phyloP scores from a whole-genome alignment of 1,139 yeast species.

The Blastobotrys niveus region DNA sequence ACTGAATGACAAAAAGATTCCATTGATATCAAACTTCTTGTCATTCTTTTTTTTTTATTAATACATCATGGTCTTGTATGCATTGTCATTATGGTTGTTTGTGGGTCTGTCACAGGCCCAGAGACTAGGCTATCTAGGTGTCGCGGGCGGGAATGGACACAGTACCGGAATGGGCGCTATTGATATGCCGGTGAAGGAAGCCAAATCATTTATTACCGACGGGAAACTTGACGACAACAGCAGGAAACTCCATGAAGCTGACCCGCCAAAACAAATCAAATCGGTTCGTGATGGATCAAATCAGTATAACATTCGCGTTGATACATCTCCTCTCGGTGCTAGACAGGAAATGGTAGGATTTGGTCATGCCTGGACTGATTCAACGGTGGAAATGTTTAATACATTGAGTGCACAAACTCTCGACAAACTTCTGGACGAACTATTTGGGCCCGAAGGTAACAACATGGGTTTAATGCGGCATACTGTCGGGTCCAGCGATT shows the following conservation, averaged over 20 bases:
- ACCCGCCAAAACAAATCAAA: constrained; percentile 4
- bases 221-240: constrained; percentile 3
- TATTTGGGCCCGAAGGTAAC: constrained; percentile 14
- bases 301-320: background rate
- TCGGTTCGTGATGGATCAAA: background rate
- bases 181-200: constrained; percentile 5
- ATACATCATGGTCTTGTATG: background rate
- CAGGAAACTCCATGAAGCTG: constrained; percentile 5
- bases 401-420: constrained; percentile 1
- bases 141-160: constrained; percentile 14
- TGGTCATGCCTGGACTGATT: constrained; percentile 17
- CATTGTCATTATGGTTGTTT: background rate
- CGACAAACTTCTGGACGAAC: constrained; percentile 14
- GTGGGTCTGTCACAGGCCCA: constrained; percentile 2
- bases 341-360: constrained; percentile 15
- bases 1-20: too few relatives aligned
- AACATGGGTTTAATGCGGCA: constrained; percentile 17
- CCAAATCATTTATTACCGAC: constrained; percentile 13
- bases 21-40: too few relatives aligned
- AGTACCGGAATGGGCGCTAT: constrained; percentile 14
- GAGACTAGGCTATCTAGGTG: constrained; percentile 10
- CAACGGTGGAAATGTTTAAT: constrained; percentile 11
- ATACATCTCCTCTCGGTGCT: background rate
- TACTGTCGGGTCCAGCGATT: constrained; percentile 15
- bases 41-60: too few relatives aligned